Evolutionary conservation across 768 basidiomycete genomes (phyloP).

Genomic region (Multifurca ochricompacta): DNA sequence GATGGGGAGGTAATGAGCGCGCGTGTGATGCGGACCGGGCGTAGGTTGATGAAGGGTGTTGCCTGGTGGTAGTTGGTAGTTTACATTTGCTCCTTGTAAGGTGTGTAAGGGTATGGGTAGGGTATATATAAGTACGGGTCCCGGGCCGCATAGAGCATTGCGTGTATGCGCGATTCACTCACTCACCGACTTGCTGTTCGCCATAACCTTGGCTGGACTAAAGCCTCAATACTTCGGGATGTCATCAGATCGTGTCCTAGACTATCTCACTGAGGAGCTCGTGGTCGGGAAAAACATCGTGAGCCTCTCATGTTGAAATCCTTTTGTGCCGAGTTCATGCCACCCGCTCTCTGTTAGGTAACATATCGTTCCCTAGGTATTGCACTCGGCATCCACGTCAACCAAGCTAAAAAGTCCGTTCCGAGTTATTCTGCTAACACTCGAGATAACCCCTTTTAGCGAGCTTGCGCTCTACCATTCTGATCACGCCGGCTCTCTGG

Average conservation of each 20-base stretch:
- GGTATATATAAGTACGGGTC: too few relatives aligned
- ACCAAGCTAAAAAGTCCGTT: slow-evolving; percentile 67
- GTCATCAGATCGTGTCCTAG: slow-evolving; percentile 25
- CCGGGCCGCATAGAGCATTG: not conserved
- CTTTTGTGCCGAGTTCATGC: not conserved
- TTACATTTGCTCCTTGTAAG: not conserved
- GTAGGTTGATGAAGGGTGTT: slow-evolving; percentile 60
- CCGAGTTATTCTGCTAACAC: not conserved
- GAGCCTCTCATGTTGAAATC: slow-evolving; percentile 13
- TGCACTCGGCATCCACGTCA: slow-evolving; percentile 63
- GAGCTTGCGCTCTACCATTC: slow-evolving; percentile 55
- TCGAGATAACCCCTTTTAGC: slow-evolving; percentile 31
- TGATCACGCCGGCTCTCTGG: slow-evolving; percentile 34
- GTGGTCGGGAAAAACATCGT: slow-evolving; percentile 39
- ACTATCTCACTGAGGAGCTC: slow-evolving; percentile 42
- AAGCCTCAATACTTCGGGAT: not conserved
- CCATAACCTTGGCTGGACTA: not conserved
- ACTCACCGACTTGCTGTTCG: not conserved
- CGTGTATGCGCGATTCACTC: not conserved
- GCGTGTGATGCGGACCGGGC: slow-evolving; percentile 60
- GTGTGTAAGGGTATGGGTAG: too few relatives aligned
- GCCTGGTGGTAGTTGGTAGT: slow-evolving; percentile 61
- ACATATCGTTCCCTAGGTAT: slow-evolving; percentile 74
- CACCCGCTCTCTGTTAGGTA: slow-evolving; percentile 38
- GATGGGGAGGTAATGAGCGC: slow-evolving; percentile 47